Evolutionary conservation across 768 basidiomycete genomes (phyloP).

Genomic region (Russula compacta): DNA sequence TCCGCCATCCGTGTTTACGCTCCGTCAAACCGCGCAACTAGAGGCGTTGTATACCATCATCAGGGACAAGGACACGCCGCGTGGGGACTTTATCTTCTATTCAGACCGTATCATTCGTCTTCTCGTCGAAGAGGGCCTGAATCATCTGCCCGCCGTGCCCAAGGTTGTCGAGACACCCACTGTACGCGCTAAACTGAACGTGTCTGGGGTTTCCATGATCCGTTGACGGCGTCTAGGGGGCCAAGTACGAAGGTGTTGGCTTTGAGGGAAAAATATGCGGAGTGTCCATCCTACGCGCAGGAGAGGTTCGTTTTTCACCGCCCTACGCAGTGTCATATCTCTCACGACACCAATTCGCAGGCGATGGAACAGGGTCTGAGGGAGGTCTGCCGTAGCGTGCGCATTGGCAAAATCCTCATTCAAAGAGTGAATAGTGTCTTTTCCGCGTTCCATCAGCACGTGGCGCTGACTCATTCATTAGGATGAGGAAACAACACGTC

Average conservation of each 20-base stretch:
- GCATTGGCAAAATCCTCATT: constrained; percentile 97
- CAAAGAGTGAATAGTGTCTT: constrained; percentile 56
- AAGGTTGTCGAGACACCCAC: constrained; percentile 78
- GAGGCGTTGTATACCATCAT: constrained; percentile 96
- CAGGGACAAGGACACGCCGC: constrained; percentile 73
- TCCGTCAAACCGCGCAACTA: constrained; percentile 86
- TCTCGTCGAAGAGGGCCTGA: constrained; percentile 78
- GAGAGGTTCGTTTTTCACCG: constrained; percentile 49
- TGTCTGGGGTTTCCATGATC: neutral
- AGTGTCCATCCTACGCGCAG: constrained; percentile 89
- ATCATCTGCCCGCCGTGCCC: constrained; percentile 72
- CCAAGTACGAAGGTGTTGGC: constrained; percentile 80
- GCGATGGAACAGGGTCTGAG: constrained; percentile 97
- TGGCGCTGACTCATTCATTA: constrained; percentile 25
- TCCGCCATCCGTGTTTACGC: constrained; percentile 78
- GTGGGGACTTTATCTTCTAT: constrained; percentile 96
- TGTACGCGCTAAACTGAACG: constrained; percentile 29
- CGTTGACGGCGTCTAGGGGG: constrained; percentile 41
- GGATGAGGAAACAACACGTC: constrained; percentile 91
- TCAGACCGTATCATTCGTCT: constrained; percentile 84
- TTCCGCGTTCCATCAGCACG: neutral
- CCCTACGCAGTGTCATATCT: neutral
- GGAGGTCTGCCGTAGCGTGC: constrained; percentile 88
- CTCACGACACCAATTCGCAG: constrained; percentile 29
- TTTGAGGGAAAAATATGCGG: constrained; percentile 97